Base-by-base conservation (phyloP, 495 filamentous ascomycete species). In the Physcia stellaris region DNA sequence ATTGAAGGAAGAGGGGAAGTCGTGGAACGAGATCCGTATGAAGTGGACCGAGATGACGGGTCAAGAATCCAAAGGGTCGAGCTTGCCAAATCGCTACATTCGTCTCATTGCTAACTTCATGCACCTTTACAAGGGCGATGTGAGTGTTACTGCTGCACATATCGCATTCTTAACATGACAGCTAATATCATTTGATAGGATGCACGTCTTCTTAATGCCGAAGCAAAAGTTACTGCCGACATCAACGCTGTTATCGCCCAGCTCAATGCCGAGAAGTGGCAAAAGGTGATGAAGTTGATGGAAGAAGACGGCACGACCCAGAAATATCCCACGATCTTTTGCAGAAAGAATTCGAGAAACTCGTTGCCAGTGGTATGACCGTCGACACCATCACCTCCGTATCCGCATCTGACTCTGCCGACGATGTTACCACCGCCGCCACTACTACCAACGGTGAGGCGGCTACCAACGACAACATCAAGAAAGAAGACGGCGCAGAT, bases 1-100 rank as follows among this genome's bases (percentile, higher is more conserved):
- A 10, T 22, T 37, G 35, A 37, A 24, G 21, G 3, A 3, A 3
- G 15, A 27, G 9, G 35, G 19, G 26, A 22, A 24, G 11, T 9
- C 4, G 11, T 37, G 35, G 35, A 3, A n/a, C 10, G 35, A 37
- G 35, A 37, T 37, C 23, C 35, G 35, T 22, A 27, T n/a, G 26
- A 23, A 18, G 11, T 37, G 35, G 35, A 6, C n/a, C 19, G 35
- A 21, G 2, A 18, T 37, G 4, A 37, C 35, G 1, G 35, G 35
- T 24, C 19, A 37, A 21, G n/a, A 16, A 9, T 16, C 23, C 4
- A 23, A 17, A 5, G 3, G 12, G 0, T 24, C 21, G 17, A 38
- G 21, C 6, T 27, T 38, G 23, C 36, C 36, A 28, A 38, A 28
- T 17, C 36, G 36, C 17, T 38, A 28, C 16, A 24, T n/a, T 0